A percentile compares a stretch with the other conserved stretches of the same genome.
Conservation (phyloP, 768 basidiomycete species). For the Gymnopilus junonius region DNA sequence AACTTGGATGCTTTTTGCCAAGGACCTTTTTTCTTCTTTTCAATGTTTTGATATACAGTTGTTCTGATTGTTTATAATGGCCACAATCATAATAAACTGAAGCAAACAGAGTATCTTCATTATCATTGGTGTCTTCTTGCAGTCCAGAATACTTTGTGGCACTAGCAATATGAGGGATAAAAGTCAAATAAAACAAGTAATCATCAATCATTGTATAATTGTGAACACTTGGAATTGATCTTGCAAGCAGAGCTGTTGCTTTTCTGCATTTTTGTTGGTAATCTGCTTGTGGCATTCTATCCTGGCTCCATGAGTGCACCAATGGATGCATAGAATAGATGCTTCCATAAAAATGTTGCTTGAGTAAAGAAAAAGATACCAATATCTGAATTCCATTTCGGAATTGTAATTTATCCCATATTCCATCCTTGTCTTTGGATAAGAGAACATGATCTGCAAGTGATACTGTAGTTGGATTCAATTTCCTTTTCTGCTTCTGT, state of each 20-base stretch:
- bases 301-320: neutral
- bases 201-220: neutral
- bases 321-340: conserved; percentile 7
- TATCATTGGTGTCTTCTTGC: neutral
- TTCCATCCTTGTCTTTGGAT: neutral
- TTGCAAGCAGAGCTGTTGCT: neutral
- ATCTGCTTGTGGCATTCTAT: neutral
- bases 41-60: neutral
- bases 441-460: neutral
- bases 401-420: conserved; percentile 19
- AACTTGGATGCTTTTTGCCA: neutral
- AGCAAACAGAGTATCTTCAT: no score
- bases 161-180: neutral
- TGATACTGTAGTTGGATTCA: no score
- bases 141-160: neutral
- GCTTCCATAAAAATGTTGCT: neutral
- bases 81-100: neutral
- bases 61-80: neutral
- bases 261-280: neutral
- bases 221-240: neutral
- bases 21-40: neutral
- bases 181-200: neutral
- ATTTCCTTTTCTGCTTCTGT: no score
- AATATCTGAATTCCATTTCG: conserved; percentile 19
- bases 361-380: conserved; percentile 20